Evolutionary conservation across 495 filamentous ascomycete genomes (phyloP).

Genomic region (Bacidia gigantensis): DNA sequence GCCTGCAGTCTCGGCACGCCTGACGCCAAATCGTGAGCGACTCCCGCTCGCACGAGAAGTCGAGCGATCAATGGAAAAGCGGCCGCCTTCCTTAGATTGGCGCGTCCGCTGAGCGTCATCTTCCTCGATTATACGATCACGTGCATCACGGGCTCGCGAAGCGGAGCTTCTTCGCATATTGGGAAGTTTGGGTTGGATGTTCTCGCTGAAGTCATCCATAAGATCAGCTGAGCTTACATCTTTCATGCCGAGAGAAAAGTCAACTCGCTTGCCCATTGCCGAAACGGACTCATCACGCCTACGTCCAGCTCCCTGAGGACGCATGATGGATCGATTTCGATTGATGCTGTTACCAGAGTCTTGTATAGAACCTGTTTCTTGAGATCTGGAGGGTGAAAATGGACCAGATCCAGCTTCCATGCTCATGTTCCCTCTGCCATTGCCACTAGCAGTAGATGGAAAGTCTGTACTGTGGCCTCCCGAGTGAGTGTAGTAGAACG

Average conservation of each 20-base stretch:
- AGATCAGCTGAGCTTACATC: constrained; percentile 45
- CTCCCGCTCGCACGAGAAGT: constrained; percentile 12
- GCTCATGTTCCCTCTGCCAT: constrained; percentile 5
- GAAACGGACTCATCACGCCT: constrained; percentile 41
- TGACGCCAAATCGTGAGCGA: constrained; percentile 9
- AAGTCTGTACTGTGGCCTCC: constrained; percentile 3
- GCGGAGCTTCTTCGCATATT: constrained; percentile 24
- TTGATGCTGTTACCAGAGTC: constrained; percentile 18
- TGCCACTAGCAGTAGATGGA: not conserved
- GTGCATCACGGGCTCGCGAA: constrained; percentile 30
- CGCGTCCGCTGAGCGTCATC: constrained; percentile 20
- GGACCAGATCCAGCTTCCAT: constrained; percentile 4
- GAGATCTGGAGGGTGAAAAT: constrained; percentile 4
- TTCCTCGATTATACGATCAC: constrained; percentile 31
- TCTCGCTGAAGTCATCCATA: constrained; percentile 56
- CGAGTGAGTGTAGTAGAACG: constrained; percentile 42
- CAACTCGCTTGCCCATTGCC: constrained; percentile 48
- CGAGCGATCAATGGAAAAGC: constrained; percentile 9
- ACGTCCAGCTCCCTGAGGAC: constrained; percentile 33
- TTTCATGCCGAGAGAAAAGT: constrained; percentile 62
- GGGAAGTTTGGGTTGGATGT: constrained; percentile 28
- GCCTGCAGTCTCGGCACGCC: constrained; percentile 8
- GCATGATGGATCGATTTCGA: constrained; percentile 38
- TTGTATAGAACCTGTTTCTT: not conserved
- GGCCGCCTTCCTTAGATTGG: constrained; percentile 5